Evolutionary conservation across 352 stramenopile genomes (phyloP), one percentile per base, ranked within the genome.

Genomic region (Phytophthora fragariae): DNA sequence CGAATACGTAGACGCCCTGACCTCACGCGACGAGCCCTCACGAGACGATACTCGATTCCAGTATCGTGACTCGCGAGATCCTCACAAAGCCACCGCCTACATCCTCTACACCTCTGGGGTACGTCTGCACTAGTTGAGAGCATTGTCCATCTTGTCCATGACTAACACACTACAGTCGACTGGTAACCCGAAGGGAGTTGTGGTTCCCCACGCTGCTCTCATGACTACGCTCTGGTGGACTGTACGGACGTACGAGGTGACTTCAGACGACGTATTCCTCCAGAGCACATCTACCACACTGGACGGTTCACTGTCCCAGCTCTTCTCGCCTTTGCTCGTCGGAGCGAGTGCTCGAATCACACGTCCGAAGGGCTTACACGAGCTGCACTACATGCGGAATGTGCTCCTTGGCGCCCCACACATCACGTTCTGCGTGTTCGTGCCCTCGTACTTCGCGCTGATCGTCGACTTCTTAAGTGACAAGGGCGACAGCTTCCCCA

Each of bases 61-160:
- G 50, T 5, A n/a, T 3, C 21, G 12, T 31, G 10, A 57, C 5
- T 29, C 55, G 31, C 29, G 15, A 31, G 54, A 72, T 50, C n/a
- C 62, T 53, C 53, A 56, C 0, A 59, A 67, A 8, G 77, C 68
- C 10, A 53, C 73, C 2, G 76, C 80, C 17, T 92, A 94, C 52
- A 83, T 94, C 19, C 76, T 94, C n/a, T 94, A 92, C 68, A 94
- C 87, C 3, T 91, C 82, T 15, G 87, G 87, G 21, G 72, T 82
- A 80, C 41, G 76, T 70, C 11, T 14, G n/a, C 21, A 31, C 21
- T n/a, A 17, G 49, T 17, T 31, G 3, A 10, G n/a, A 8, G 8
- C 12, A n/a, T 7, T 15, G 14, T 15, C 39, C 12, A 47, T 9
- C 12, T 47, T 4, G 19, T 52, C 7, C 9, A 52, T 12, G 2